A percentile compares a stretch with the other conserved stretches of the same genome.
Conservation (phyloP, 140 eudicot genomes). For the Stevia rebaudiana region DNA sequence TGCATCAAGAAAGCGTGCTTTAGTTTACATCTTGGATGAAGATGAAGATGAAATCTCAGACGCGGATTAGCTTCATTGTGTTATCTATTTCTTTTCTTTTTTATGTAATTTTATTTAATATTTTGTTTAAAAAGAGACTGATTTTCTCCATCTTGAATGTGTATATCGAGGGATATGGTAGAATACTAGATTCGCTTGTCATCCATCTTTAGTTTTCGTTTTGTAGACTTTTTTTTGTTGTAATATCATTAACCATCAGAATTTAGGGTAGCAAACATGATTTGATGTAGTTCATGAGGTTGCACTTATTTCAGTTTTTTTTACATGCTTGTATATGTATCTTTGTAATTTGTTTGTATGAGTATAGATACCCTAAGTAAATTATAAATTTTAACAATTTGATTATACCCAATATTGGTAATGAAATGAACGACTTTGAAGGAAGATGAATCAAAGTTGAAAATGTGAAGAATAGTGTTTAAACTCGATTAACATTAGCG, state of each 20-base stretch:
- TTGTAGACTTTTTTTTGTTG: background rate
- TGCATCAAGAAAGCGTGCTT: slow-evolving; percentile 82
- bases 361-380: background rate
- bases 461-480: too few relatives aligned
- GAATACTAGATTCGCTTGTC: background rate
- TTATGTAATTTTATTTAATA: background rate
- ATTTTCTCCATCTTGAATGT: background rate
- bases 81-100: background rate
- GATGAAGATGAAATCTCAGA: slow-evolving; percentile 75
- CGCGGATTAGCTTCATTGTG: slow-evolving; percentile 46
- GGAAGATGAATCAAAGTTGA: too few relatives aligned
- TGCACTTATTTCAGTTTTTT: background rate
- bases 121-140: background rate
- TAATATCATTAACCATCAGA: background rate
- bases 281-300: slow-evolving; percentile 7
- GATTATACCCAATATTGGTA: too few relatives aligned
- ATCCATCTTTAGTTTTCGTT: background rate
- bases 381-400: too few relatives aligned
- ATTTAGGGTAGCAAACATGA: background rate
- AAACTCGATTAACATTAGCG: too few relatives aligned
- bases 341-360: background rate
- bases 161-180: slow-evolving; percentile 3
- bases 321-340: background rate
- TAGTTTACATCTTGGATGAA: slow-evolving; percentile 74
- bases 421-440: too few relatives aligned